Evolutionary conservation across 2,329 filamentous ascomycete species (phyloP).

Genomic region (Diaporthe helianthi): DNA sequence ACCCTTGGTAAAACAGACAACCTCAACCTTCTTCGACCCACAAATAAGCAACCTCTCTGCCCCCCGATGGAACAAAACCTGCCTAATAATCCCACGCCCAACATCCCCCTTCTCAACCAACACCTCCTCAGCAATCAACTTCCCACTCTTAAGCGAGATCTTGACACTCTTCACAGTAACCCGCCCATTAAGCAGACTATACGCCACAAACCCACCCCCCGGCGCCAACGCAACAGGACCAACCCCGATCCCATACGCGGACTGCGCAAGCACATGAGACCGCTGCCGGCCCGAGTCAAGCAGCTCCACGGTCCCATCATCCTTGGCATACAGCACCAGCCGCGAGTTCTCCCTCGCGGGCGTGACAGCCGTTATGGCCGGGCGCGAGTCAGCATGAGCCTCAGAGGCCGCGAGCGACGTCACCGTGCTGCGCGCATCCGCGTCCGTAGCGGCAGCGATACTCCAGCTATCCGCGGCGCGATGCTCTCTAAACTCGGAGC

Average conservation of each 20-base stretch:
- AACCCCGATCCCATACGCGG: slow-evolving; percentile 13
- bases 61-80: slow-evolving; percentile 4
- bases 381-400: slow-evolving; percentile 30
- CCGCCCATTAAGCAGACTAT: slow-evolving; percentile 30
- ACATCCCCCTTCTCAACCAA: slow-evolving; percentile 8
- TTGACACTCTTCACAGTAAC: slow-evolving; percentile 14
- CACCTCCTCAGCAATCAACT: slow-evolving; percentile 16
- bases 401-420: slow-evolving; percentile 32
- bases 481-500: slow-evolving; percentile 3
- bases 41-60: not conserved
- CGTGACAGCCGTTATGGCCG: slow-evolving; percentile 30
- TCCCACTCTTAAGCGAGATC: slow-evolving; percentile 21
- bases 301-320: slow-evolving; percentile 34
- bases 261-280: slow-evolving; percentile 30
- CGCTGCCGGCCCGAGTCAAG: slow-evolving; percentile 28
- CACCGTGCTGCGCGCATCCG: slow-evolving; percentile 10
- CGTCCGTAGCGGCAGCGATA: slow-evolving; percentile 9
- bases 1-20: not conserved
- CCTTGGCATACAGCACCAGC: slow-evolving; percentile 33
- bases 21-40: slow-evolving; percentile 20
- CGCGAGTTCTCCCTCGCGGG: not conserved
- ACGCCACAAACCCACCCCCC: slow-evolving; percentile 31
- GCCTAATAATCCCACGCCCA: slow-evolving; percentile 6
- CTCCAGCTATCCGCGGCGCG: slow-evolving; percentile 17
- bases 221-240: slow-evolving; percentile 32